phyloP scores from a whole-genome alignment of 2,329 filamentous ascomycete species.

The Colletotrichum kahawae region DNA sequence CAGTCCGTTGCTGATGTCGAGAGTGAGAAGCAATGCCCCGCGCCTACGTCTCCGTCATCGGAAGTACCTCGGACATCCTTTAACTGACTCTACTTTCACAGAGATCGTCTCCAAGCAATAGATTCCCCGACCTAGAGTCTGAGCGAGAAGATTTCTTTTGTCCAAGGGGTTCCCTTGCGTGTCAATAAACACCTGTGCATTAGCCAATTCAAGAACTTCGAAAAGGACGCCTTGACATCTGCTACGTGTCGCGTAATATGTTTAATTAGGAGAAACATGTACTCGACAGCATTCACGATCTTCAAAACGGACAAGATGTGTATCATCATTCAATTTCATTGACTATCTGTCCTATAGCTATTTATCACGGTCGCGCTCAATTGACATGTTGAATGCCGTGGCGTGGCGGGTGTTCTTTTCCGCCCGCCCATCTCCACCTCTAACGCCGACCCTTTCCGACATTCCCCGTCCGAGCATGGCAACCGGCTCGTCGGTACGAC shows the following conservation, averaged over 20 bases:
- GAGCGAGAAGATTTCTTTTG: constrained; percentile 53
- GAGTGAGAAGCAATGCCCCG: constrained; percentile 62
- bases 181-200: constrained; percentile 67
- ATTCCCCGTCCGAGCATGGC: constrained; percentile 11
- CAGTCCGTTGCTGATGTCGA: constrained; percentile 96
- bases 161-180: constrained; percentile 45
- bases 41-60: background rate
- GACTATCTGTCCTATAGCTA: background rate
- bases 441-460: constrained; percentile 9
- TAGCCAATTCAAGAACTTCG: constrained; percentile 55
- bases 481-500: background rate
- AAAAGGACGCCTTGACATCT: constrained; percentile 1
- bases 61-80: background rate
- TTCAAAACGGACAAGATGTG: background rate
- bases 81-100: constrained; percentile 43
- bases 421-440: background rate
- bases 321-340: background rate
- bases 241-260: constrained; percentile 9
- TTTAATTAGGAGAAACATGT: constrained; percentile 4
- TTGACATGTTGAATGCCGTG: constrained; percentile 5
- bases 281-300: background rate
- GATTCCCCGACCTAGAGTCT: constrained; percentile 35
- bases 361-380: background rate
- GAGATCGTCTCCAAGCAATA: constrained; percentile 72
- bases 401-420: background rate